Percentiles rank a stretch among this genome's conserved stretches.
Evolutionary conservation across 139 green algal genomes (phyloP).

Genomic region (Chlorella sp.): DNA sequence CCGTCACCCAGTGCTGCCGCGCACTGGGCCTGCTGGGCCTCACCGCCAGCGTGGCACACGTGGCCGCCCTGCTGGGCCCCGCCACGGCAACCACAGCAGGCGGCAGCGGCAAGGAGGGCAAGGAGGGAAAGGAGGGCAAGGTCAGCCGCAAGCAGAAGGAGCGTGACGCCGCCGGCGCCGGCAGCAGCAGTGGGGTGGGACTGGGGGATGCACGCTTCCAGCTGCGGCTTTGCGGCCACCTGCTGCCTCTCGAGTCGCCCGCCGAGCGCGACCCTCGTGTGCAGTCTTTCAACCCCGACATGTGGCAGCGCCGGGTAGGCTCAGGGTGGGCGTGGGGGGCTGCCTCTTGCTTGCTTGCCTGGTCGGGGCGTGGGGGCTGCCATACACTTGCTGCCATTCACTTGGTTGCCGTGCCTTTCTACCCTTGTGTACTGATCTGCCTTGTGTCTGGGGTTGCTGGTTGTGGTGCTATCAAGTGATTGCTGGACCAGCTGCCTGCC

Average conservation of each 20-base stretch:
- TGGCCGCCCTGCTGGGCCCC: not conserved
- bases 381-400: not conserved
- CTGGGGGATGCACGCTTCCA: slow-evolving; percentile 33
- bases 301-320: slow-evolving; percentile 42
- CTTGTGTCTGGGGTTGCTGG: no score
- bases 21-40: not conserved
- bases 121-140: slow-evolving; percentile 22
- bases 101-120: not conserved
- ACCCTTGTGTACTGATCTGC: no score
- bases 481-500: not conserved
- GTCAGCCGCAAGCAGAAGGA: not conserved
- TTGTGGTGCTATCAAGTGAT: no score
- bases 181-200: not conserved
- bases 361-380: not conserved
- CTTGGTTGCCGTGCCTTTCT: not conserved
- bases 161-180: not conserved
- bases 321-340: not conserved
- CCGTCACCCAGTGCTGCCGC: not conserved
- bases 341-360: no score
- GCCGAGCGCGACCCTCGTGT: slow-evolving; percentile 33
- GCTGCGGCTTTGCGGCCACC: slow-evolving; percentile 39
- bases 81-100: not conserved
- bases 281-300: slow-evolving; percentile 44
- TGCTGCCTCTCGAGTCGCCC: slow-evolving; percentile 34
- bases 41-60: not conserved